phyloP scores from a whole-genome alignment of 768 basidiomycete species.

The Boletus bicolor region DNA sequence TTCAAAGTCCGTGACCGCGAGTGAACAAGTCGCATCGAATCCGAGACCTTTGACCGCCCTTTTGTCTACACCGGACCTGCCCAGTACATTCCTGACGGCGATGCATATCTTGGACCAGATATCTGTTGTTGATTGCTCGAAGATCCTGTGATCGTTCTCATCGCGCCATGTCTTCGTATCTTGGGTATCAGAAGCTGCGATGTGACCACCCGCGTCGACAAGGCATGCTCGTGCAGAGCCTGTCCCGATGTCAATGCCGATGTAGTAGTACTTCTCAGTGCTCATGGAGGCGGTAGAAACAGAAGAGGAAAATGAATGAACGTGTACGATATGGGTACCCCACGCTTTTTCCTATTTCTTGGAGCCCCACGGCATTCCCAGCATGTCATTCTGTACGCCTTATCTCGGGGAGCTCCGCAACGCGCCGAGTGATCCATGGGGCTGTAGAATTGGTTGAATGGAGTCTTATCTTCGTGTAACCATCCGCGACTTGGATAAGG shows the following conservation, averaged over 20 bases:
- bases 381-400: not conserved
- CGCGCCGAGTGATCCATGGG: not conserved
- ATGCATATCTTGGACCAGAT: constrained; percentile 76
- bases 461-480: not conserved
- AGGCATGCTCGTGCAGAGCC: constrained; percentile 90
- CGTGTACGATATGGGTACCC: constrained; percentile 9
- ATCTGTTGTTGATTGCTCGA: constrained; percentile 90
- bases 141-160: constrained; percentile 82
- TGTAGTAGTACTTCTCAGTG: constrained; percentile 46
- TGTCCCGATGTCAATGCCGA: constrained; percentile 87
- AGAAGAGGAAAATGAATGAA: not conserved
- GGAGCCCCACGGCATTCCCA: not conserved
- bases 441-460: not conserved
- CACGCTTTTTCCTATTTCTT: constrained; percentile 6
- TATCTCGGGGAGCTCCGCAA: constrained; percentile 3
- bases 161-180: constrained; percentile 86
- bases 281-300: constrained; percentile 30
- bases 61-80: constrained; percentile 52
- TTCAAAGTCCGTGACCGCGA: constrained; percentile 76
- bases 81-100: constrained; percentile 62
- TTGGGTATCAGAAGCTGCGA: constrained; percentile 77
- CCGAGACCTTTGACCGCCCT: constrained; percentile 79
- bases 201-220: constrained; percentile 61
- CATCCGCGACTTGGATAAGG: not conserved
- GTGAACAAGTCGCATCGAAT: constrained; percentile 95